A percentile compares a stretch with the other conserved stretches of the same genome.
phyloP scores from a whole-genome alignment of 352 stramenopile species.

The Thalassiosira exigua region DNA sequence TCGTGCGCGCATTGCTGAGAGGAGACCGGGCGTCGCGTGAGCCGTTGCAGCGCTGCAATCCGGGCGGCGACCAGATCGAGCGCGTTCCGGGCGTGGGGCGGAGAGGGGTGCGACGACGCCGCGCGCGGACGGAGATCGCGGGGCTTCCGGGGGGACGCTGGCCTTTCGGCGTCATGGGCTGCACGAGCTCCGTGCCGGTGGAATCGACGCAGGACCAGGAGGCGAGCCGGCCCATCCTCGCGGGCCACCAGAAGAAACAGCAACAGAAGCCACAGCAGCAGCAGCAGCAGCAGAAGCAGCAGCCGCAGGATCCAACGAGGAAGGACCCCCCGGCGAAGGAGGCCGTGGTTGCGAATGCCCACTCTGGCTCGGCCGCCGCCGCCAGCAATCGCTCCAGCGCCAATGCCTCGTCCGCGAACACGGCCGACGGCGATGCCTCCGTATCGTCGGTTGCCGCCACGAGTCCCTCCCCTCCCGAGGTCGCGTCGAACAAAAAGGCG shows the following conservation, averaged over 20 bases:
- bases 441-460: not conserved
- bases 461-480: not conserved
- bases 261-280: not conserved
- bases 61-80: no score
- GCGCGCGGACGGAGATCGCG: no score
- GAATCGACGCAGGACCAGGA: not conserved
- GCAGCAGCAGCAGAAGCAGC: not conserved
- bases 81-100: no score
- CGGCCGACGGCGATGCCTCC: not conserved
- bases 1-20: no score
- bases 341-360: not conserved
- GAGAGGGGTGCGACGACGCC: no score
- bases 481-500: not conserved
- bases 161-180: conserved; percentile 19
- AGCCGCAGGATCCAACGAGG: not conserved
- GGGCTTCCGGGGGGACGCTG: no score
- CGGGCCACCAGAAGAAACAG: not conserved
- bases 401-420: not conserved
- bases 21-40: no score
- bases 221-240: not conserved
- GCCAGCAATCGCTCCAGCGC: not conserved
- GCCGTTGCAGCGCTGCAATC: no score
- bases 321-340: no score
- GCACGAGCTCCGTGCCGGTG: conserved; percentile 27
- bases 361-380: not conserved